Evolutionary conservation across 768 basidiomycete species (phyloP).

Genomic region (Thelephora ganbajun): DNA sequence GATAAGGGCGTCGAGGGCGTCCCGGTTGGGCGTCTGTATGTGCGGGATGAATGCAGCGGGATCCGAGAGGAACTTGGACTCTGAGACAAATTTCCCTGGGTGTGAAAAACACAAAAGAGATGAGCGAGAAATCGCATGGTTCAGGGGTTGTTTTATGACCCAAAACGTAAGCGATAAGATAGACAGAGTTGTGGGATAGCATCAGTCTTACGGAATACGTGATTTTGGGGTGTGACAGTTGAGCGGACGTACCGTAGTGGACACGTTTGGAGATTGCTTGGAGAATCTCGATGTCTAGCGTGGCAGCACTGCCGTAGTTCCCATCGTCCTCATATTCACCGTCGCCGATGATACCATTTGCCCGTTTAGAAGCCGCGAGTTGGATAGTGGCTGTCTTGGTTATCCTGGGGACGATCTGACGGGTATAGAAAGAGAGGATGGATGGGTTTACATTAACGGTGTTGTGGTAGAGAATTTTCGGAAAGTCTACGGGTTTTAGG

Average conservation of each 20-base stretch:
- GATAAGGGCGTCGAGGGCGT: conserved; percentile 73
- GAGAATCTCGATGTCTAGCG: conserved; percentile 90
- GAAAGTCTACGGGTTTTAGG: conserved; percentile 58
- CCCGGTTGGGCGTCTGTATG: conserved; percentile 66
- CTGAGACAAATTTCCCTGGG: conserved; percentile 95
- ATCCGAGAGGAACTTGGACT: conserved; percentile 85
- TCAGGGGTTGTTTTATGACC: neutral
- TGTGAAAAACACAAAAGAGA: neutral
- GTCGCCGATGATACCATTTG: conserved; percentile 49
- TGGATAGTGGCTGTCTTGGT: conserved; percentile 54
- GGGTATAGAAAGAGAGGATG: conserved; percentile 83
- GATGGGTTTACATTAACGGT: conserved; percentile 75
- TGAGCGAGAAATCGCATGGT: neutral
- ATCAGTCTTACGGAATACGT: neutral
- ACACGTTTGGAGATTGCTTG: conserved; percentile 97
- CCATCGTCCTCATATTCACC: conserved; percentile 84
- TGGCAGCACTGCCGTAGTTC: conserved; percentile 93
- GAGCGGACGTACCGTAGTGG: conserved; percentile 67
- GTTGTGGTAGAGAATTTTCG: conserved; percentile 66
- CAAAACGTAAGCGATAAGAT: too few relatives aligned
- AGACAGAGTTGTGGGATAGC: neutral
- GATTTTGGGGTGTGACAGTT: neutral
- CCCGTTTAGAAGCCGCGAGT: conserved; percentile 53
- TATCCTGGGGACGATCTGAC: conserved; percentile 80
- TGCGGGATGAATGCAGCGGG: conserved; percentile 88